Evolutionary conservation across 371 early-diverging fungal genomes (phyloP), one percentile per base, ranked within the genome.

Genomic region (Blakeslea trispora): DNA sequence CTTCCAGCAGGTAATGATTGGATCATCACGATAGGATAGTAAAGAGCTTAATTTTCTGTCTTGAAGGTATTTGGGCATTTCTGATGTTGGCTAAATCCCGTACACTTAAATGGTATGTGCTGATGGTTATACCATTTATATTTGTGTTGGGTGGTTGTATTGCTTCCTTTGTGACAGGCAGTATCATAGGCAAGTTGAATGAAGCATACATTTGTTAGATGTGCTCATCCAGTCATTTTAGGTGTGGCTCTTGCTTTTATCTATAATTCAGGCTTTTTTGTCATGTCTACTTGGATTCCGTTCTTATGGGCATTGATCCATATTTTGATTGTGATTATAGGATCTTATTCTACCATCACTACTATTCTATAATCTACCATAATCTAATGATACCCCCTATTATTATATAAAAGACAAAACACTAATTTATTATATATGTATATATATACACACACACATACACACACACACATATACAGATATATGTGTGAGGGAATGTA

Each of bases 251-350:
- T 87, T 14, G 78, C 79, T 1, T 70, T 78, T 52, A 77, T 87
- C 1, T 87, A 87, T 55, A 81, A 79, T 51, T 73, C 86, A 24
- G 87, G 87, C 1, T 72, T 75, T 43, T 87, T 85, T 64, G 76
- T 75, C 62, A 84, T 87, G 86, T 81, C 85, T 3, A 82, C 84
- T 11, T 87, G 87, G 87, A 79, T 84, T 21, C 87, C 87, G 1
- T 81, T 84, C 45, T 62, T 87, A 37, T 87, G 87, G 86, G 82
- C 81, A n/a, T 64, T 87, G 13, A 81, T 85, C 44, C 86, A 87
- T 61, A 79, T 83, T 0, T 59, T 87, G 11, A 66, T 85, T 18
- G 81, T 83, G 8, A 54, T 87, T 35, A 71, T 85, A 55, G 82
- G 85, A 1, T 79, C 81, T 31, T 85, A 83, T 55, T 82, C 87